phyloP scores from a whole-genome alignment of 2,329 filamentous ascomycete genomes.

The Phaeosphaeria sp. region DNA sequence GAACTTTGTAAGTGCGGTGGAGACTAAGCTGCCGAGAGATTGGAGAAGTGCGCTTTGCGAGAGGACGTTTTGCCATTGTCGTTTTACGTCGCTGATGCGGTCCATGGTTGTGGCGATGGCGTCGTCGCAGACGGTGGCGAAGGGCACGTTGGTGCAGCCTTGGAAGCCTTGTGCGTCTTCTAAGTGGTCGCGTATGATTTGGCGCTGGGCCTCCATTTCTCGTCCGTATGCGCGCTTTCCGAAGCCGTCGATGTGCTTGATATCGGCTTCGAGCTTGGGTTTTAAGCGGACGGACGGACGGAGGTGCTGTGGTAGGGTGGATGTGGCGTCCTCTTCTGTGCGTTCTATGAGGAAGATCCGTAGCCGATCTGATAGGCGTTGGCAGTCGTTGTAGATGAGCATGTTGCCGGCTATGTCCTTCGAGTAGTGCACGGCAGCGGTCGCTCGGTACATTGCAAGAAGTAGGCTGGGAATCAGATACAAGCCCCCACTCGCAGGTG shows the following conservation, averaged over 20 bases:
- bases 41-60: conserved; percentile 68
- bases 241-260: conserved; percentile 64
- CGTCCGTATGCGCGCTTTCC: conserved; percentile 67
- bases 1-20: conserved; percentile 64
- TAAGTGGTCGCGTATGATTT: conserved; percentile 67
- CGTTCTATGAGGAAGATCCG: conserved; percentile 56
- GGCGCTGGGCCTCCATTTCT: conserved; percentile 70
- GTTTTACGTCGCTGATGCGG: conserved; percentile 63
- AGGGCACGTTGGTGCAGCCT: conserved; percentile 65
- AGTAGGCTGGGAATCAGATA: conserved; percentile 75
- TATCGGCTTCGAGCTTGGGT: conserved; percentile 60
- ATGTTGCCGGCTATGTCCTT: conserved; percentile 65
- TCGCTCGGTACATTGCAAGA: conserved; percentile 79
- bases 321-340: conserved; percentile 42
- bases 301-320: conserved; percentile 36
- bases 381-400: conserved; percentile 70
- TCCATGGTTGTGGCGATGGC: conserved; percentile 65
- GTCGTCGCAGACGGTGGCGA: conserved; percentile 65
- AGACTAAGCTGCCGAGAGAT: conserved; percentile 65
- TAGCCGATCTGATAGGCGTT: conserved; percentile 63
- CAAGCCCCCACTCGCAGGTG: conserved; percentile 71
- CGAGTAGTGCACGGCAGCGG: conserved; percentile 76
- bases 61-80: conserved; percentile 64
- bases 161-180: conserved; percentile 69
- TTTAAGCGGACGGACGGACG: conserved; percentile 51